A percentile compares a stretch with the other conserved stretches of the same genome.
These are phyloP conservation scores for Choanephora cucurbitarum DNA, from an alignment of 371 early-diverging fungal species.

Conservation along the genomic window DNA sequence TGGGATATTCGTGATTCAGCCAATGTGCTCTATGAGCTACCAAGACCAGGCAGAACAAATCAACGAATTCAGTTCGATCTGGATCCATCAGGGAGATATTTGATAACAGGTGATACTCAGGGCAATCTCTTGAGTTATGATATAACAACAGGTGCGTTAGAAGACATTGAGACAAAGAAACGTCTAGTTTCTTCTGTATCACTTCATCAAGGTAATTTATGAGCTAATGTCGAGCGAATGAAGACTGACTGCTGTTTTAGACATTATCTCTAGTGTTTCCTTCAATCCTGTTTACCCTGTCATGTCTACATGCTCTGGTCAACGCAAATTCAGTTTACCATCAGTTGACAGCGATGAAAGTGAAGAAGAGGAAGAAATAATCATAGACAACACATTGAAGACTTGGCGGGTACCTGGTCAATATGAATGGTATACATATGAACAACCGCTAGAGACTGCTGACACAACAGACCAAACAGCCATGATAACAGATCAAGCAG, in stretches of 20 bases:
- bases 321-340: constrained; percentile 50
- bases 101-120: constrained; percentile 59
- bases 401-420: constrained; percentile 53
- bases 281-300: constrained; percentile 67
- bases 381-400: constrained; percentile 51
- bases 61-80: constrained; percentile 73
- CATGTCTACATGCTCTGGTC: constrained; percentile 66
- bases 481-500: not conserved
- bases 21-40: constrained; percentile 50
- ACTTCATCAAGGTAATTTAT: constrained; percentile 37
- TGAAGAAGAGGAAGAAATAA: constrained; percentile 6
- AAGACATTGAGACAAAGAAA: constrained; percentile 12
- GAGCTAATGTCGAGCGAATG: too few species aligned
- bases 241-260: constrained; percentile 31
- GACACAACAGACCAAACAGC: not conserved
- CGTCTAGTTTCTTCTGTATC: constrained; percentile 10
- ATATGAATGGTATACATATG: constrained; percentile 37
- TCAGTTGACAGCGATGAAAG: constrained; percentile 7
- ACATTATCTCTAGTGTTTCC: constrained; percentile 50
- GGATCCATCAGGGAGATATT: constrained; percentile 54
- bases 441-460: not conserved
- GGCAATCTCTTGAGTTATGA: constrained; percentile 57
- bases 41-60: constrained; percentile 61
- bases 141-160: constrained; percentile 24
- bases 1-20: constrained; percentile 77